These are phyloP conservation scores for Pseudopyricularia javanii DNA, from an alignment of 2,329 filamentous ascomycete genomes.

Conservation along the genomic window DNA sequence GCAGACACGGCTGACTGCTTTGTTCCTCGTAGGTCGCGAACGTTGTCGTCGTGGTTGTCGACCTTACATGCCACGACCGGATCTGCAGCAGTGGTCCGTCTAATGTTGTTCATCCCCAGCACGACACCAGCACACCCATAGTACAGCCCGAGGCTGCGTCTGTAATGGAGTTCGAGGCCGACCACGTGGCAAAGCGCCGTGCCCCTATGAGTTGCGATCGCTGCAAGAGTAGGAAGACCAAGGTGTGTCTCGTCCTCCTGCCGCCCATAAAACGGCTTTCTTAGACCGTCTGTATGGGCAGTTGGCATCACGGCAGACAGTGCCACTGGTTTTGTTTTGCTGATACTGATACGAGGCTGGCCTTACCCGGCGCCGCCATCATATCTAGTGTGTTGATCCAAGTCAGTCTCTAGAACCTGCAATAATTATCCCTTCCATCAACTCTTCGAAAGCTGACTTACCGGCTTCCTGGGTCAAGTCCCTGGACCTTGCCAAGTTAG, in stretches of 20 bases:
- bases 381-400: slow-evolving; percentile 8
- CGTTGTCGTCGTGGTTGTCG: too few species aligned
- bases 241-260: slow-evolving; percentile 6
- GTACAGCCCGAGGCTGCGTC: too few species aligned
- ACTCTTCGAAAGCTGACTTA: not conserved
- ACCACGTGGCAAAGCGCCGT: slow-evolving; percentile 9
- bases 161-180: not conserved
- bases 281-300: too few species aligned
- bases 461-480: slow-evolving; percentile 5
- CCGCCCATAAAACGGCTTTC: too few species aligned
- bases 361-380: too few species aligned
- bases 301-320: not conserved
- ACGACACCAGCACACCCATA: too few species aligned
- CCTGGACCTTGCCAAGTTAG: slow-evolving; percentile 13
- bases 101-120: too few species aligned
- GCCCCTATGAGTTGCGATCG: slow-evolving; percentile 17
- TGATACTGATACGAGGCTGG: not conserved
- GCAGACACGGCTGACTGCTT: too few species aligned
- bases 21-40: too few species aligned
- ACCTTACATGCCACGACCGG: too few species aligned
- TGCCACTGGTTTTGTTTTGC: not conserved
- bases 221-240: slow-evolving; percentile 16
- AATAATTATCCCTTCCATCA: not conserved
- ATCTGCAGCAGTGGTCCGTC: too few species aligned
- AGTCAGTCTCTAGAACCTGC: not conserved